Evolutionary conservation across 169 alveolate genomes (phyloP).

Genomic region (Cryptosporidium felis): DNA sequence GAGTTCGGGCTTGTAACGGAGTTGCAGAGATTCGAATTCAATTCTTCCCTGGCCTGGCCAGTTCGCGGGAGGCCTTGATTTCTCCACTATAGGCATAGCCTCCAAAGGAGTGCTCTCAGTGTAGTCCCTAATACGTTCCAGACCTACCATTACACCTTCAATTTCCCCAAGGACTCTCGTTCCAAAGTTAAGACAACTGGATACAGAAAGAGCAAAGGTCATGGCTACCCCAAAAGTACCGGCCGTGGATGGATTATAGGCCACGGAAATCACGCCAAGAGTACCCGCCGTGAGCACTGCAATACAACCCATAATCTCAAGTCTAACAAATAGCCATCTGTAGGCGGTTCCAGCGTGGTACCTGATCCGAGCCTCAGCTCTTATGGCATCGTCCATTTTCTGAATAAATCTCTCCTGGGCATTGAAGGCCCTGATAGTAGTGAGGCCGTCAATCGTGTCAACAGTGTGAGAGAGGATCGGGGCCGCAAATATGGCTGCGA

Average conservation of each 20-base stretch:
- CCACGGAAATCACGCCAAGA: conserved; percentile 30
- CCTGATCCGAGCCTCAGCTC: conserved; percentile 50
- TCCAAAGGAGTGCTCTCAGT: conserved; percentile 49
- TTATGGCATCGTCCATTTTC: conserved; percentile 42
- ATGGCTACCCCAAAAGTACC: conserved; percentile 62
- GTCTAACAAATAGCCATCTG: conserved; percentile 75
- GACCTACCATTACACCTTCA: conserved; percentile 67
- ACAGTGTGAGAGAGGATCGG: conserved; percentile 78
- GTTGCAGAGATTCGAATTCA: conserved; percentile 54
- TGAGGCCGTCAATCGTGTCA: conserved; percentile 77
- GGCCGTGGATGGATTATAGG: conserved; percentile 42
- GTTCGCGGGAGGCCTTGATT: conserved; percentile 7
- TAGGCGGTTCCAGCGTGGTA: conserved; percentile 71
- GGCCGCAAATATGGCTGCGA: conserved; percentile 76
- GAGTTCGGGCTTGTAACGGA: conserved; percentile 73
- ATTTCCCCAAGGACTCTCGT: conserved; percentile 61
- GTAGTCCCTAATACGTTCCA: conserved; percentile 58
- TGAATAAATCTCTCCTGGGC: conserved; percentile 70
- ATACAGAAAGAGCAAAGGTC: conserved; percentile 60
- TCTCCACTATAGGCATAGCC: conserved; percentile 35
- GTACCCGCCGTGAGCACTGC: conserved; percentile 67
- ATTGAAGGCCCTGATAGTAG: conserved; percentile 77
- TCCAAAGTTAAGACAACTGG: conserved; percentile 59
- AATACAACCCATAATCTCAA: conserved; percentile 70
- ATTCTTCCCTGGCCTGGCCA: conserved; percentile 74